Evolutionary conservation across 78 protist species (phyloP), one percentile per base, ranked within the genome.

Genomic region (Speleostelium caveatum): DNA sequence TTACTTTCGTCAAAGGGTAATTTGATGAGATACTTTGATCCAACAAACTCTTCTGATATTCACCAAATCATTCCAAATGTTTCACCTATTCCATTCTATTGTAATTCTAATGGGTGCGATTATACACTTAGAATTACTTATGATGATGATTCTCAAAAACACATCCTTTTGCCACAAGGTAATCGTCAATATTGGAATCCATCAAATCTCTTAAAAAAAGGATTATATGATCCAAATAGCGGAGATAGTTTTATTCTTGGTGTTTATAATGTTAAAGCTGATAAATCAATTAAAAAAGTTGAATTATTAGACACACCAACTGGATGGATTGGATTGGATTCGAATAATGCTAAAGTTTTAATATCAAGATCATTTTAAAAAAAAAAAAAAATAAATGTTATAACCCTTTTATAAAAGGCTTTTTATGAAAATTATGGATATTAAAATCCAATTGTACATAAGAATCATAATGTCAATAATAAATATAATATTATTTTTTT

Each of bases 291-390:
- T 38, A 4, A 24, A 38, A 65, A 67, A 39, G 24, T 63, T 28
- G 88, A 79, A 38, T 35, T 79, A 17, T 28, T 53, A 26, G 60
- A 55, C 2, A 79, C 88, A 14, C 66, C 63, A n/a, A 17, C 19
- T n/a, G 88, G 87, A 21, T 77, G 41, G 73, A 71, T 28, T 35
- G 45, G 28, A 22, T 38, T 30, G 5, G 24, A 10, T 24, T 19
- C 86, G n/a, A 67, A 5, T 22, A 53, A 58, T n/a, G 42, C 63
- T 0, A 75, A n/a, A 36, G 62, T 71, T 71, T 32, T 71, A 71
- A 17, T 71, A 22, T 51, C 77, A 33, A 55, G 36, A 49, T 51
- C 38, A 51, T 28, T 51, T 51, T 71, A 71, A 71, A 69, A 3
- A 36, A 71, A 10, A 69, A 39, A 19, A 19, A 58, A 45, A 45